Evolutionary conservation across 257 asterid species (phyloP), one percentile per base, ranked within the genome.

Genomic region (Hygrophila difformis): DNA sequence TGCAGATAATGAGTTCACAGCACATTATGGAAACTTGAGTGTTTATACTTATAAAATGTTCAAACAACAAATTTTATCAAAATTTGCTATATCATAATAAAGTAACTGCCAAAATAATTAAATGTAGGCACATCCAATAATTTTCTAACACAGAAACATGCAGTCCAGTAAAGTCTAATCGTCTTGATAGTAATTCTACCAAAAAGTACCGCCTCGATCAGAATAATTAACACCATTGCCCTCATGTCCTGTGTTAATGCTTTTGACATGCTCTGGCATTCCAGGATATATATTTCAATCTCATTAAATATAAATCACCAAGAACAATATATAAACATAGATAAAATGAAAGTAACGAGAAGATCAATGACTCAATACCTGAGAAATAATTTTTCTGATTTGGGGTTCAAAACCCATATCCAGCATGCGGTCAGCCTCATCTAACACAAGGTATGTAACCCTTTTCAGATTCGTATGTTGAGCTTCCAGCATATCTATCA

Each of bases 361-460:
- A 4, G 39, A 31, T 31, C n/a, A 47, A 43, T 18, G 18, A 47
- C 8, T 49, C 21, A 51, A 60, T 50, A 70, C 97, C 82, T 87
- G 94, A 50, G 93, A 73, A 62, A 83, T 42, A 56, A 87, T 66
- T 84, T 87, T 83, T 66, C 94, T 74, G 60, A 83, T 87, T 70
- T 87, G 97, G 53, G 97, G 97, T 75, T 87, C 94, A 77, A 87
- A 87, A 21, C 97, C 97, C 94, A 83, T 87, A 75, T 87, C 97
- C 29, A 83, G 76, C 97, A 83, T 83, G 46, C 94, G 91, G 60
- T 83, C 94, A 57, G 97, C 97, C 76, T 87, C 97, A 36, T 87
- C 97, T 61, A 87, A 57, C 47, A 87, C 97, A 34, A 87, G 93
- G 60, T 86, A 57, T 86, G 97, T 87, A 49, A 87, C 91, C 59